Percentiles rank a stretch among this genome's conserved stretches.
These are phyloP conservation scores for Ophiostoma pallidulum DNA, from an alignment of 2,329 filamentous ascomycete species.

Conservation along the genomic window DNA sequence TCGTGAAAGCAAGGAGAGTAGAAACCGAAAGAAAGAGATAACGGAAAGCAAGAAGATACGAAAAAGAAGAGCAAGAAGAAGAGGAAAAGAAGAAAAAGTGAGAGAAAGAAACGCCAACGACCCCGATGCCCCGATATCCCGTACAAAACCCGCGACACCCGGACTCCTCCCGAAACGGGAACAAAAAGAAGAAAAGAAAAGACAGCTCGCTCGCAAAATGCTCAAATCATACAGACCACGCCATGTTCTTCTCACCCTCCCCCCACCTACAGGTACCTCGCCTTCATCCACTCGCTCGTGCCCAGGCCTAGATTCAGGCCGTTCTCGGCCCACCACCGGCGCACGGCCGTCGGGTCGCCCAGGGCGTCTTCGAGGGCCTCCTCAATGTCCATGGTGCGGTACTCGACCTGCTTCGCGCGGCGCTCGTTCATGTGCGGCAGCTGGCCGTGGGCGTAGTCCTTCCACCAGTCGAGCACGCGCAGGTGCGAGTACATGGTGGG, in stretches of 20 bases:
- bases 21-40: not conserved
- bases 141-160: too few species aligned
- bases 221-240: too few species aligned
- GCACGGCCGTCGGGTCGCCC: constrained; percentile 58
- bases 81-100: not conserved
- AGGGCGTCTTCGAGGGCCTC: constrained; percentile 87
- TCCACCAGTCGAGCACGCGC: constrained; percentile 88
- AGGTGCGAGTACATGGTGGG: constrained; percentile 83
- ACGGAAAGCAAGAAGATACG: too few species aligned
- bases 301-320: constrained; percentile 72
- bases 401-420: constrained; percentile 66
- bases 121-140: too few species aligned
- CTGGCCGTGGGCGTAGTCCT: constrained; percentile 51
- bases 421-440: constrained; percentile 44
- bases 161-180: too few species aligned
- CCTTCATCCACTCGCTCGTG: constrained; percentile 84
- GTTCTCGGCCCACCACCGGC: constrained; percentile 81
- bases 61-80: too few species aligned
- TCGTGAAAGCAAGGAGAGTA: too few species aligned
- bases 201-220: too few species aligned
- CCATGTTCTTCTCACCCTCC: too few species aligned
- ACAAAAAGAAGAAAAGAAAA: too few species aligned
- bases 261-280: constrained; percentile 51
- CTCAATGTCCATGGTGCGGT: constrained; percentile 91
- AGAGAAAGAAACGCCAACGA: not conserved